phyloP scores from a whole-genome alignment of 176 grass and related monocot species.

The Aegilops bicornis region DNA sequence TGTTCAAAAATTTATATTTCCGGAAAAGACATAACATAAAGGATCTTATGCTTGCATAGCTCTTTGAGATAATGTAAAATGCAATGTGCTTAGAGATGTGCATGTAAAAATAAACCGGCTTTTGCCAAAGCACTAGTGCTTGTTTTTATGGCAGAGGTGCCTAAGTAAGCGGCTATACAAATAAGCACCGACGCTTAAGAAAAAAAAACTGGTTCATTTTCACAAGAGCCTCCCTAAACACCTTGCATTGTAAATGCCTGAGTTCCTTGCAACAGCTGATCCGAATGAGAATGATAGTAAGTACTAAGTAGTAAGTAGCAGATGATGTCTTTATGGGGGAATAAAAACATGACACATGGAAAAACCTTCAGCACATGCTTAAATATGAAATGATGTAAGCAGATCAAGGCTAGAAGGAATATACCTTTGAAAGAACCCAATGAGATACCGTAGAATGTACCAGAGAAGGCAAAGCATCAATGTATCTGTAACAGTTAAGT shows the following conservation, averaged over 20 bases:
- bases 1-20: conserved; percentile 3
- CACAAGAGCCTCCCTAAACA: too few species aligned
- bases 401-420: conserved; percentile 6
- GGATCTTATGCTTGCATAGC: neutral
- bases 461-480: conserved; percentile 56
- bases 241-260: neutral
- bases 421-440: conserved; percentile 58
- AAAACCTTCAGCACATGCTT: neutral
- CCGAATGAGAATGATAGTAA: neutral
- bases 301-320: neutral
- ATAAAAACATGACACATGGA: neutral
- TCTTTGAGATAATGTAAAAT: neutral
- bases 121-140: too few species aligned
- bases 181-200: too few species aligned
- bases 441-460: conserved; percentile 54
- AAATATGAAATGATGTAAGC: neutral
- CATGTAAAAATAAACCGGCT: too few species aligned
- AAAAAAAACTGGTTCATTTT: too few species aligned
- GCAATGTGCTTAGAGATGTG: too few species aligned
- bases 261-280: neutral
- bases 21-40: neutral
- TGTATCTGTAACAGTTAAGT: conserved; percentile 53
- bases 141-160: too few species aligned
- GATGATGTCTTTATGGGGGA: neutral
- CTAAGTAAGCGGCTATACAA: too few species aligned